phyloP scores from a whole-genome alignment of 2,329 filamentous ascomycete genomes.

The Alternaria brassicicola region DNA sequence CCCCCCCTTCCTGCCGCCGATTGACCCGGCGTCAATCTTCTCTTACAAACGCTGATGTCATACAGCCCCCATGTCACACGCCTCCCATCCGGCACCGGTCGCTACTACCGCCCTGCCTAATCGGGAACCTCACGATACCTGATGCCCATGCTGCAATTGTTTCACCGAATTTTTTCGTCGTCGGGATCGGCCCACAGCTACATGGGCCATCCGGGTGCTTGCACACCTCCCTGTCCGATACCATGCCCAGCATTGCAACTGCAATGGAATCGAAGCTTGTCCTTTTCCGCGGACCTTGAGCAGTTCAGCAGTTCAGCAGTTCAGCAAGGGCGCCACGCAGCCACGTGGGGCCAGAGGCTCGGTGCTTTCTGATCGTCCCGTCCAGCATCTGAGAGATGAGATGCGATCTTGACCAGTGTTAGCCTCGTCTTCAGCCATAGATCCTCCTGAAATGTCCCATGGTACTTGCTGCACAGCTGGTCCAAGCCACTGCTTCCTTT shows the following conservation, averaged over 20 bases:
- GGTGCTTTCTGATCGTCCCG: slow-evolving; percentile 7
- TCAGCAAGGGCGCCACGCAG: slow-evolving; percentile 2
- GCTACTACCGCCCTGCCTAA: background rate
- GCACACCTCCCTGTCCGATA: background rate
- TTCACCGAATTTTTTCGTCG: background rate
- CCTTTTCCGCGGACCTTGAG: no score
- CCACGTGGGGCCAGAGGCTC: slow-evolving; percentile 4
- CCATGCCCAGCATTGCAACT: background rate
- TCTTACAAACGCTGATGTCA: slow-evolving; percentile 12
- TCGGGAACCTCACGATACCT: slow-evolving; percentile 5
- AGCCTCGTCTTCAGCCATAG: background rate
- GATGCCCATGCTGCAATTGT: background rate
- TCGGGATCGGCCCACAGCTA: background rate
- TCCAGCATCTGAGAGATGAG: slow-evolving; percentile 2
- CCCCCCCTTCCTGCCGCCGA: slow-evolving; percentile 12
- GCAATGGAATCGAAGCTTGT: background rate
- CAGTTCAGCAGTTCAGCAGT: background rate
- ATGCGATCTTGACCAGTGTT: slow-evolving; percentile 1
- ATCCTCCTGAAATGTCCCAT: slow-evolving; percentile 2
- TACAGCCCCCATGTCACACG: background rate
- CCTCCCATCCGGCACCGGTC: slow-evolving; percentile 2
- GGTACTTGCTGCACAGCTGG: background rate
- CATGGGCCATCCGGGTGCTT: background rate
- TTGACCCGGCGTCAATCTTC: slow-evolving; percentile 11
- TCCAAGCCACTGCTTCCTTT: background rate